These are phyloP conservation scores for Linnemannia hyalina DNA, from an alignment of 192 early-diverging fungal genomes.

Conservation along the genomic window DNA sequence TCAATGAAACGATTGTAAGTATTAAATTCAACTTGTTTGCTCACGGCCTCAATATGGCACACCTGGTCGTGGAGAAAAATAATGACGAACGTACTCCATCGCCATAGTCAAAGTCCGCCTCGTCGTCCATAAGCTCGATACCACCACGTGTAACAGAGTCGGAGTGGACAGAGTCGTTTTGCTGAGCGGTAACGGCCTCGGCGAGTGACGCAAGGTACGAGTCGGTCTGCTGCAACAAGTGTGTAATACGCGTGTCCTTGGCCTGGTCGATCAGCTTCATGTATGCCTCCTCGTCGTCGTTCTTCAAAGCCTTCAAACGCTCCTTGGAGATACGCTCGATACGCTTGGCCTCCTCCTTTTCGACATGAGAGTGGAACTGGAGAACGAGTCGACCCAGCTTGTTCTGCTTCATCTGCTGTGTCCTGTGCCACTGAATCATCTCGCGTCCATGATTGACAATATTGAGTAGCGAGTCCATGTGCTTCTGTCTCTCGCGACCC, in stretches of 20 bases:
- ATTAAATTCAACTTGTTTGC: not conserved
- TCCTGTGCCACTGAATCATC: constrained; percentile 75
- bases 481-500: constrained; percentile 86
- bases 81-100: constrained; percentile 29
- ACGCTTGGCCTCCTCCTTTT: constrained; percentile 96
- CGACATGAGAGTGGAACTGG: constrained; percentile 82
- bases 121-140: constrained; percentile 65
- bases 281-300: constrained; percentile 98
- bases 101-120: constrained; percentile 57
- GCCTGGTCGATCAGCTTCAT: constrained; percentile 94
- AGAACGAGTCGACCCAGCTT: constrained; percentile 85
- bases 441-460: constrained; percentile 84
- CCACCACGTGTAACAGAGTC: constrained; percentile 59
- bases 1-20: not conserved
- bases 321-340: constrained; percentile 88
- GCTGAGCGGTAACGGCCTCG: constrained; percentile 88
- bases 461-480: constrained; percentile 81
- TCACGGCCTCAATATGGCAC: not conserved
- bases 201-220: constrained; percentile 86
- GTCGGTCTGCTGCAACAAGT: constrained; percentile 92
- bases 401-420: constrained; percentile 74
- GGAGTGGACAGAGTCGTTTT: constrained; percentile 66
- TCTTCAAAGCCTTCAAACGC: constrained; percentile 96
- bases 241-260: constrained; percentile 96
- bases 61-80: constrained; percentile 28